A percentile compares a stretch with the other conserved stretches of the same genome.
These are phyloP conservation scores for Pseudopyricularia javanii DNA, from an alignment of 2,329 filamentous ascomycete genomes.

Conservation along the genomic window DNA sequence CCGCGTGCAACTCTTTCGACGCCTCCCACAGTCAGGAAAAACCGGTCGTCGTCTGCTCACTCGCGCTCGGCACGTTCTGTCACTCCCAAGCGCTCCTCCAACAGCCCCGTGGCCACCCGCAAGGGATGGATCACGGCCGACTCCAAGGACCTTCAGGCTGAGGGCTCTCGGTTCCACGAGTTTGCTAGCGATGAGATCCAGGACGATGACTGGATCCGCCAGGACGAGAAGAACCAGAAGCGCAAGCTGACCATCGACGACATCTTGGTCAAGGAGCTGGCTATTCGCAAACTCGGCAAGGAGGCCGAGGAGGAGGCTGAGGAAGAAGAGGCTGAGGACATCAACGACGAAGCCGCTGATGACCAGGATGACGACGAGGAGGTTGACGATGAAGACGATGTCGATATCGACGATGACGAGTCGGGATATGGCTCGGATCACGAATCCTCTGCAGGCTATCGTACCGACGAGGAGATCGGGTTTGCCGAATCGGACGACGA, in stretches of 20 bases:
- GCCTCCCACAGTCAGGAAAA: conserved; percentile 9
- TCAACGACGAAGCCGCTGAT: conserved; percentile 24
- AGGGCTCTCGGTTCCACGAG: conserved; percentile 67
- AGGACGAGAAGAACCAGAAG: conserved; percentile 49
- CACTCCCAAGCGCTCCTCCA: conserved; percentile 22
- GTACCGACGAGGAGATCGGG: conserved; percentile 60
- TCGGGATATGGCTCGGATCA: conserved; percentile 48
- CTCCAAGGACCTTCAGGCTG: conserved; percentile 35
- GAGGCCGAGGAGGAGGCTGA: conserved; percentile 86
- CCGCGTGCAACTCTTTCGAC: not conserved
- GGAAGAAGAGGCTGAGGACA: conserved; percentile 56
- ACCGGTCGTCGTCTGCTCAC: conserved; percentile 12
- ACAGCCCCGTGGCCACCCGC: conserved; percentile 23
- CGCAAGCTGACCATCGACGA: conserved; percentile 75
- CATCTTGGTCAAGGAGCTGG: conserved; percentile 79
- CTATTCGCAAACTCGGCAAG: conserved; percentile 71
- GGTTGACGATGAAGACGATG: conserved; percentile 34
- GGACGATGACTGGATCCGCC: conserved; percentile 81
- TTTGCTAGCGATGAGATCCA: conserved; percentile 74
- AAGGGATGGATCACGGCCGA: conserved; percentile 36
- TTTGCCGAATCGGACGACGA: conserved; percentile 60
- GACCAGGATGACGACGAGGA: conserved; percentile 32
- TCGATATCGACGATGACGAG: conserved; percentile 38
- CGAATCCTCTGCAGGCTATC: conserved; percentile 54
- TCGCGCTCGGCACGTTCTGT: conserved; percentile 11